Conservation (phyloP, 768 basidiomycete species). For the Boletus vermiculosoides region DNA sequence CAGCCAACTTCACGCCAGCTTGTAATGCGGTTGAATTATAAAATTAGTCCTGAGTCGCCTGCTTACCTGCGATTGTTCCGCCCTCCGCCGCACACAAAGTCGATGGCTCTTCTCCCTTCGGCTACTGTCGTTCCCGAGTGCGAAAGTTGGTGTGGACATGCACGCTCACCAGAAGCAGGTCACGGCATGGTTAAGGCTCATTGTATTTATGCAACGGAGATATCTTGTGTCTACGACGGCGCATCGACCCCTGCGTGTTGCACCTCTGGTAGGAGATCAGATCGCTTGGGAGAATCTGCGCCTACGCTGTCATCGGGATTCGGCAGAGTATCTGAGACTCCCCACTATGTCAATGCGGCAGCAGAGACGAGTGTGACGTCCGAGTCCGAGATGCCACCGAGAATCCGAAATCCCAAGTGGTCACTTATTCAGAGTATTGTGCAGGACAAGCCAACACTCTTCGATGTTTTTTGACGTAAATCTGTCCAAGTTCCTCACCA, state of each 20-base stretch:
- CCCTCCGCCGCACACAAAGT: not conserved
- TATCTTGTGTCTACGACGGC: not conserved
- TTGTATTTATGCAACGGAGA: not conserved
- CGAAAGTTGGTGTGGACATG: not conserved
- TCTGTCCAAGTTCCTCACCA: not conserved
- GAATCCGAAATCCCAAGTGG: not conserved
- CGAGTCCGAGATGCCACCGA: not conserved
- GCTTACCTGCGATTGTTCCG: not conserved
- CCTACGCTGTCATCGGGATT: not conserved
- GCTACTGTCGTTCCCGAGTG: no score
- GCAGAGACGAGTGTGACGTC: not conserved
- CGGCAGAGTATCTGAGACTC: not conserved
- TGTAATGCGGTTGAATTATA: not conserved
- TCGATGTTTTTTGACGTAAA: constrained; percentile 2
- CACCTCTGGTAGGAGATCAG: not conserved
- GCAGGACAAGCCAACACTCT: not conserved
- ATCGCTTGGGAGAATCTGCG: constrained; percentile 4
- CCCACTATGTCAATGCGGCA: not conserved
- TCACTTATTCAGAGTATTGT: not conserved
- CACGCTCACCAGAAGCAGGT: not conserved
- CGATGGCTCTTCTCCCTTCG: not conserved
- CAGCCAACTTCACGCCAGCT: not conserved
- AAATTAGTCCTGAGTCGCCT: not conserved
- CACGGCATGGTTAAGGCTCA: not conserved
- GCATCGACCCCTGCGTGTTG: not conserved